Conservation (phyloP, 2,329 filamentous ascomycete species). For the Colletotrichum navitas region DNA sequence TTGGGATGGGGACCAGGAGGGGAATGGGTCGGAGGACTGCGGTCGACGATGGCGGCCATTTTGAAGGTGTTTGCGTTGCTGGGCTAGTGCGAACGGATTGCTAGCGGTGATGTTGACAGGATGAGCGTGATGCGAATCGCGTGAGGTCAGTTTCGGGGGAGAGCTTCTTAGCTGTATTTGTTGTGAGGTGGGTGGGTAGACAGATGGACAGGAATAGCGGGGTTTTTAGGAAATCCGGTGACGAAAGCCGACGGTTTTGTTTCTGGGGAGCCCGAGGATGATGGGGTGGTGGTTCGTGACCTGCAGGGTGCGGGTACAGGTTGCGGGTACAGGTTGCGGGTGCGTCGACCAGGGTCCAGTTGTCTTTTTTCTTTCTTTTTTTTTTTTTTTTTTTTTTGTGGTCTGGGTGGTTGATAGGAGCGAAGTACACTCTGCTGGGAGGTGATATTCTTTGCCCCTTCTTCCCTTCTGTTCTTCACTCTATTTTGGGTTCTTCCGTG, state of each 20-base stretch:
- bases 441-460: background rate
- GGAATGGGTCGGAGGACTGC: slow-evolving; percentile 55
- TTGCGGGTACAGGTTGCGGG: slow-evolving; percentile 7
- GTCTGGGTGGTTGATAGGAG: background rate
- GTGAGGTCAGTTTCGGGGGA: slow-evolving; percentile 29
- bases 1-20: slow-evolving; percentile 57
- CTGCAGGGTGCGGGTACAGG: slow-evolving; percentile 37
- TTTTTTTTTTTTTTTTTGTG: background rate
- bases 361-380: background rate
- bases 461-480: background rate
- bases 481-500: background rate
- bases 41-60: slow-evolving; percentile 58
- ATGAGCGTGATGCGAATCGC: slow-evolving; percentile 33
- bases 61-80: slow-evolving; percentile 43
- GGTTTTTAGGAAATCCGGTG: slow-evolving; percentile 36
- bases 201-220: slow-evolving; percentile 33
- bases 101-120: background rate
- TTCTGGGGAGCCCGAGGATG: slow-evolving; percentile 25
- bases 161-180: background rate
- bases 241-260: slow-evolving; percentile 30
- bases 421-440: no score
- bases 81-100: background rate
- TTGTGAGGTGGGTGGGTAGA: slow-evolving; percentile 3
- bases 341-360: slow-evolving; percentile 26
- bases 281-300: slow-evolving; percentile 38